Evolutionary conservation across 2,329 filamentous ascomycete genomes (phyloP).

Genomic region (Coniochaeta ligniaria): DNA sequence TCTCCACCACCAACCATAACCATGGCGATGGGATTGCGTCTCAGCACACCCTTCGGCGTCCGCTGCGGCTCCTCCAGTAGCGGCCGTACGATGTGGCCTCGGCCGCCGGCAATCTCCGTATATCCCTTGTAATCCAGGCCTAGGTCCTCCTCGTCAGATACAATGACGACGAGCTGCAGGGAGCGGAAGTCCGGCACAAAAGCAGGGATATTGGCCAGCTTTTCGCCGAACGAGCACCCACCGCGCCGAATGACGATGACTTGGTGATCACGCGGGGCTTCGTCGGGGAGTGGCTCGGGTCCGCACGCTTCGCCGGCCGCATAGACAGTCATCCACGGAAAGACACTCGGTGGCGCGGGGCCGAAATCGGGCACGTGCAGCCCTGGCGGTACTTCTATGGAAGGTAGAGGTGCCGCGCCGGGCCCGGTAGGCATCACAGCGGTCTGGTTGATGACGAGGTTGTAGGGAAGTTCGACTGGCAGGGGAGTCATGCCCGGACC

Average conservation of each 20-base stretch:
- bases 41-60: constrained; percentile 60
- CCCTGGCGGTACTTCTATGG: constrained; percentile 30
- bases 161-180: constrained; percentile 75
- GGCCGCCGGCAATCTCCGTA: constrained; percentile 10
- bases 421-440: constrained; percentile 25
- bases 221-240: constrained; percentile 75
- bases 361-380: constrained; percentile 20
- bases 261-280: constrained; percentile 52
- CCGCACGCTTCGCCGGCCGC: constrained; percentile 64
- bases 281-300: constrained; percentile 39
- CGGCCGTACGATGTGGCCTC: constrained; percentile 42
- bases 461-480: constrained; percentile 12
- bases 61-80: constrained; percentile 68
- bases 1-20: constrained; percentile 73
- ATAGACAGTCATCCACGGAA: constrained; percentile 66
- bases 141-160: constrained; percentile 47
- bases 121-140: constrained; percentile 21
- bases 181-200: constrained; percentile 54
- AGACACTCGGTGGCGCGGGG: constrained; percentile 30
- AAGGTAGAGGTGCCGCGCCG: constrained; percentile 43
- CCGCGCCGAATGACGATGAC: constrained; percentile 78
- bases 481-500: constrained; percentile 1
- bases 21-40: constrained; percentile 71
- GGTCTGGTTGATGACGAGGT: constrained; percentile 26
- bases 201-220: constrained; percentile 77